phyloP scores from a whole-genome alignment of 805 yeast genomes.

The Myxozyma melibiosi region DNA sequence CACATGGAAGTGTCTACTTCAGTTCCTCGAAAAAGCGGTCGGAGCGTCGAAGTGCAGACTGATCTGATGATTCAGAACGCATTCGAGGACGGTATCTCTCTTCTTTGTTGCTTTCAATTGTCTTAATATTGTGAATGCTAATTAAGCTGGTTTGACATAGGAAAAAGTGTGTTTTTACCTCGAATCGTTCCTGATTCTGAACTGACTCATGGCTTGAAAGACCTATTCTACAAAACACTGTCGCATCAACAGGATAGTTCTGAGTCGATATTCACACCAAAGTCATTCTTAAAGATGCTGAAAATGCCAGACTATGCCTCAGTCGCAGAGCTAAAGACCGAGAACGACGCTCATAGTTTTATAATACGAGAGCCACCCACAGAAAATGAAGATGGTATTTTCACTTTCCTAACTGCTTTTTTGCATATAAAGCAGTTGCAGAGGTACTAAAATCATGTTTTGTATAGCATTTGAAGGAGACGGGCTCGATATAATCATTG shows the following conservation, averaged over 20 bases:
- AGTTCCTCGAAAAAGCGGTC: slow-evolving; percentile 25
- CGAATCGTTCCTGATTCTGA: slow-evolving; percentile 49
- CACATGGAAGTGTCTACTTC: slow-evolving; percentile 57
- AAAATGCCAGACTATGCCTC: not conserved
- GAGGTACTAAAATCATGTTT: not conserved
- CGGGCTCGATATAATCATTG: slow-evolving; percentile 69
- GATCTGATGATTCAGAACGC: slow-evolving; percentile 53
- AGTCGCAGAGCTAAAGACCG: not conserved
- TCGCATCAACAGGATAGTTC: not conserved
- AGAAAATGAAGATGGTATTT: slow-evolving; percentile 22
- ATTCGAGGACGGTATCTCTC: slow-evolving; percentile 51
- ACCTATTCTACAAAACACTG: slow-evolving; percentile 11
- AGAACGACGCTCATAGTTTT: slow-evolving; percentile 9
- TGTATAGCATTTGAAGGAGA: slow-evolving; percentile 35
- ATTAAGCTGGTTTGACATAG: too few species aligned
- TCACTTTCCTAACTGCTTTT: not conserved
- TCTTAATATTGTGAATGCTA: not conserved
- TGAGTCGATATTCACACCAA: slow-evolving; percentile 11
- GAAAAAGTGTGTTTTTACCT: slow-evolving; percentile 43
- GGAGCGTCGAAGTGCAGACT: slow-evolving; percentile 61
- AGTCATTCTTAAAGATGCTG: slow-evolving; percentile 16
- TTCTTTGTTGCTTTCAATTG: not conserved
- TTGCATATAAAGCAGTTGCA: not conserved
- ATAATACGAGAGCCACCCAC: slow-evolving; percentile 21
- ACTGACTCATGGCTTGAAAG: not conserved